Evolutionary conservation across 2,329 filamentous ascomycete genomes (phyloP).

Genomic region (Xylariales sp.): DNA sequence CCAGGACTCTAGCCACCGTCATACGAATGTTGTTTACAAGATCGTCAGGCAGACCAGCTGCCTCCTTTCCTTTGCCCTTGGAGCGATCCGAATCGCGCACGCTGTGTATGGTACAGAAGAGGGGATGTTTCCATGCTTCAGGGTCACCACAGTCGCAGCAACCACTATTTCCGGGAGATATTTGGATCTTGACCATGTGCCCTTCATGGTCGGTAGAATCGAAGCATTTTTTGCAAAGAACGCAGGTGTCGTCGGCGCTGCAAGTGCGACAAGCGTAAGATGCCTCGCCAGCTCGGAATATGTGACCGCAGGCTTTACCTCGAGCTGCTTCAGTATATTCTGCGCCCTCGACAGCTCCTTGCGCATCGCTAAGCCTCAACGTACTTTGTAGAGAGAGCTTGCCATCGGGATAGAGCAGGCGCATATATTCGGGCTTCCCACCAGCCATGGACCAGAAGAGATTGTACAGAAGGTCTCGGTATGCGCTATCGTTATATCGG

Average conservation of each 20-base stretch:
- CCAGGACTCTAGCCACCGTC: slow-evolving; percentile 79
- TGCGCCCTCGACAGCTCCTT: slow-evolving; percentile 87
- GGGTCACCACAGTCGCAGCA: slow-evolving; percentile 97
- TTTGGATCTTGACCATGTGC: slow-evolving; percentile 83
- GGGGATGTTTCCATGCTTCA: slow-evolving; percentile 84
- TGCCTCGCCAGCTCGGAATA: slow-evolving; percentile 90
- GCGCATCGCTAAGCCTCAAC: slow-evolving; percentile 79
- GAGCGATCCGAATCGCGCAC: slow-evolving; percentile 43
- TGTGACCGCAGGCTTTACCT: slow-evolving; percentile 93
- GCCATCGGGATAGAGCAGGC: slow-evolving; percentile 77
- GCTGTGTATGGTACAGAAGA: slow-evolving; percentile 93
- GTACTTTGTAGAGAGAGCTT: slow-evolving; percentile 51
- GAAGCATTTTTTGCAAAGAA: slow-evolving; percentile 90
- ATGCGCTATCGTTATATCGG: slow-evolving; percentile 69
- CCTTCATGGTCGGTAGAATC: slow-evolving; percentile 91
- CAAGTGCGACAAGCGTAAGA: slow-evolving; percentile 94
- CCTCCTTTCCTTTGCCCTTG: slow-evolving; percentile 59
- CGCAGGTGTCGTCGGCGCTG: slow-evolving; percentile 90
- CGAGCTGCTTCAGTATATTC: slow-evolving; percentile 91
- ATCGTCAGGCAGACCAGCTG: slow-evolving; percentile 64
- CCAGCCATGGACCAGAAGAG: slow-evolving; percentile 86
- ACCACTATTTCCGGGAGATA: slow-evolving; percentile 86
- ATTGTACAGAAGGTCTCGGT: slow-evolving; percentile 66
- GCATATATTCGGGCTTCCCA: slow-evolving; percentile 68
- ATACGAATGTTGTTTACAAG: slow-evolving; percentile 73